Base-by-base conservation (phyloP, 2,329 filamentous ascomycete genomes). In the Venturia oleaginea region DNA sequence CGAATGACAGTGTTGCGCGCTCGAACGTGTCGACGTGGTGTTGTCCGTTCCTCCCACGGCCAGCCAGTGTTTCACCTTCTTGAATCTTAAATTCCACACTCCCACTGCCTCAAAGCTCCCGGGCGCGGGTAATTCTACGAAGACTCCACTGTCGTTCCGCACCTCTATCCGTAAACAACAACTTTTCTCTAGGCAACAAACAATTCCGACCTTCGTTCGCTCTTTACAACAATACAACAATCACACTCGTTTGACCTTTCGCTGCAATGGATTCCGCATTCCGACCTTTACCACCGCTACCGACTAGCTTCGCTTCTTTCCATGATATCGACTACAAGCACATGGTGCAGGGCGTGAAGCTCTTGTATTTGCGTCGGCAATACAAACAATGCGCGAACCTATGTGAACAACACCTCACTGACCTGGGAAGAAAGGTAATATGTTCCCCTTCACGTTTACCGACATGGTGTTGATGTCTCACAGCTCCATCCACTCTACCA, bases 371-470 rank as follows among this genome's bases (percentile, higher is more conserved):
- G 19, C 71, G 70, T 40, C 69, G 74, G 15, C 74, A 72, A 55
- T 76, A 76, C 64, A 68, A 70, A n/a, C 73, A 75, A 65, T 76
- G 74, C 66, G 70, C 71, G 27, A 69, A 70, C 62, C 32, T 67
- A 2, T 72, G 70, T 63, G 69, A 72, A 8, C 69, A 69, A 37
- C 69, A 70, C 24, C 64, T 76, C 59, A 40, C 46, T 22, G 63
- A 69, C 37, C 19, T 37, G 17, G 65, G 72, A 59, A 42, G 57
- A 46, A 51, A 38, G 15, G 61, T 64, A 38, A 59, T 30, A 24
- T 37, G 10, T 34, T 22, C 24, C 8, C 46, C 22, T 40, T 22
- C 60, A 48, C 59, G 40, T 19, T 17, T 27, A 22, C 46, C 10
- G 10, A 27, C 63, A 17, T 32, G 11, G 0, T 22, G 19, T 34